Base-by-base conservation (phyloP, 805 yeast species). In the Suhomyces pyralidae region DNA sequence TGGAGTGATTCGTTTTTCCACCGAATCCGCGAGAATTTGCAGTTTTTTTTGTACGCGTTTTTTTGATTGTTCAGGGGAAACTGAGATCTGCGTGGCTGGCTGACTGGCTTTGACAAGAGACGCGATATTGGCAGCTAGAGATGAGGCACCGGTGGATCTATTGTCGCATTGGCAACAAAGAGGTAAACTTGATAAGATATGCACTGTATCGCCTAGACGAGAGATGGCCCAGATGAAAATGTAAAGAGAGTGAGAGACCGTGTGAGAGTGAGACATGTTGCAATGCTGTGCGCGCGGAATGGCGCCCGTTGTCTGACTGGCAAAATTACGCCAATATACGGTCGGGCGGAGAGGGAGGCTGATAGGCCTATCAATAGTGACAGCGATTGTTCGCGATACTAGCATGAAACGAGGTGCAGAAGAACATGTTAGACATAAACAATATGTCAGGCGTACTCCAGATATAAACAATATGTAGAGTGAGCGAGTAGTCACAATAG, bases 31-130 rank as follows among this genome's bases (percentile, higher is more conserved):
- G 40, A 45, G 48, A 45, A 38, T 45, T 45, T 45, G 32, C 48
- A 17, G 20, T 34, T 34, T 46, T 46, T 46, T 46, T 46, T 46
- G 49, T 40, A 48, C 51, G 51, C 51, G 51, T 48, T 40, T 38
- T 38, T 38, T 38, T 48, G 5, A 48, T 48, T 48, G 51, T 48
- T 38, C 40, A 17, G 48, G 30, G 45, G 45, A 17, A 20, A 42
- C 24, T 14, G 15, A 42, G 45, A 24, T 20, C 45, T 42, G 30
- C 42, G 24, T 38, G 42, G 42, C 42, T 38, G 42, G 42, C 42
- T 38, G 24, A 24, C 24, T 19, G 24, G 24, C 12, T 15, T 8
- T 17, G 17, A 38, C 22, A 38, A 8, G 20, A 38, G 42, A 38
- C 42, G 42, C 42, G 42, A 38, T 38, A 17, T 19, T n/a, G n/a